Evolutionary conservation across 139 green algal genomes (phyloP), one percentile per base, ranked within the genome.

Genomic region (Chlamydomonas asymmetrica): DNA sequence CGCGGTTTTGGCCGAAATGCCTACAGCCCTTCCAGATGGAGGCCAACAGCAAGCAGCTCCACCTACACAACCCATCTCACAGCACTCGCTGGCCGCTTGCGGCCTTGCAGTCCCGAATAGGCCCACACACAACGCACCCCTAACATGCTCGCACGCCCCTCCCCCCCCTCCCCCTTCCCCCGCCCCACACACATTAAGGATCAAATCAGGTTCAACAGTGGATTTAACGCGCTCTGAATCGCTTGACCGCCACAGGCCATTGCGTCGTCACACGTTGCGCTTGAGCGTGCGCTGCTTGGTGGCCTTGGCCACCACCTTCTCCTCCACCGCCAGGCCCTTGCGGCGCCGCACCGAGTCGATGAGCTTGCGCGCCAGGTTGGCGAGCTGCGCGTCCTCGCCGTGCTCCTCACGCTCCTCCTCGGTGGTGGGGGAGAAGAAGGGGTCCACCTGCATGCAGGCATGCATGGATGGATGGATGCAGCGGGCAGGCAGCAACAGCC

Each of bases 331-430:
- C 71, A 99, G 85, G 0, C 96, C 96, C 80, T 99, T 99, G 34
- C 97, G 83, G 35, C 89, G 80, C 32, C 95, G 84, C 29, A 97
- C 91, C 2, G 83, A 80, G 57, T 99, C 92, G 6, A 98, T 92
- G 0, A 98, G 76, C 7, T 84, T 71, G 16, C 87, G 81, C 22
- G 95, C 94, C n/a, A 98, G 73, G 81, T 97, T 97, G 62, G 85
- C 50, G 8, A 77, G 60, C 1, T 87, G 74, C 0, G 84, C 90
- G 63, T 96, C 92, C 75, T 98, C 96, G 4, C 96, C 96, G 87
- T 93, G 96, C 88, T 99, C 96, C 84, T 99, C 96, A 2, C 95
- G 83, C 86, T 99, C 94, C 66, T 98, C 96, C 82, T 98, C 93
- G 13, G 96, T 98, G 2, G 82, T 92, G 9, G 94, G 96, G 54